phyloP scores from a whole-genome alignment of 495 filamentous ascomycete species.

The Monascus purpureus region DNA sequence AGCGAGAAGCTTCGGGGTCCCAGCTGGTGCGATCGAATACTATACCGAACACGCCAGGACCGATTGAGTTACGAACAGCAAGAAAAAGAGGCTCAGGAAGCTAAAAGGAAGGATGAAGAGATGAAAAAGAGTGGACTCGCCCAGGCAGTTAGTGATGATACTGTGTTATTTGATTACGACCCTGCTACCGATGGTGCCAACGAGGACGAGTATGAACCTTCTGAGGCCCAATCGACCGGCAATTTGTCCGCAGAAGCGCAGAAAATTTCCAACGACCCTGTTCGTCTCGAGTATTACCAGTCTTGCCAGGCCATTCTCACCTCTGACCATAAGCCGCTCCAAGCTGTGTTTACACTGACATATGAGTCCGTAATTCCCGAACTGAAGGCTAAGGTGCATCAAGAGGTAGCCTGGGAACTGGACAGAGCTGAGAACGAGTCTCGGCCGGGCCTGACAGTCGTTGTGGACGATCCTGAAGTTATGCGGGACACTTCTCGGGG shows the following conservation, averaged over 20 bases:
- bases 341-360: slow-evolving; percentile 61
- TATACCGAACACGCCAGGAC: slow-evolving; percentile 66
- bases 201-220: slow-evolving; percentile 39
- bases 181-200: slow-evolving; percentile 34
- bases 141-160: slow-evolving; percentile 61
- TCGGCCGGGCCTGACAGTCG: slow-evolving; percentile 68
- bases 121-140: slow-evolving; percentile 72
- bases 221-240: slow-evolving; percentile 12
- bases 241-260: slow-evolving; percentile 7
- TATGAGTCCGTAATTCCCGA: slow-evolving; percentile 78
- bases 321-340: slow-evolving; percentile 90
- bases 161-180: slow-evolving; percentile 81
- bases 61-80: slow-evolving; percentile 56
- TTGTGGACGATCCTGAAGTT: slow-evolving; percentile 48
- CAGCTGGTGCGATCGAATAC: slow-evolving; percentile 96
- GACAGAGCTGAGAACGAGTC: slow-evolving; percentile 90
- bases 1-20: slow-evolving; percentile 87
- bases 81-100: slow-evolving; percentile 47
- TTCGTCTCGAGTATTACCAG: slow-evolving; percentile 62
- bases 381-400: slow-evolving; percentile 66
- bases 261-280: slow-evolving; percentile 22
- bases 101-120: slow-evolving; percentile 62
- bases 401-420: slow-evolving; percentile 75
- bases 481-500: slow-evolving; percentile 7
- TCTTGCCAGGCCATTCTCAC: slow-evolving; percentile 81